Evolutionary conservation across 257 asterid species (phyloP), one percentile per base, ranked within the genome.

Genomic region (Scutellaria minor): DNA sequence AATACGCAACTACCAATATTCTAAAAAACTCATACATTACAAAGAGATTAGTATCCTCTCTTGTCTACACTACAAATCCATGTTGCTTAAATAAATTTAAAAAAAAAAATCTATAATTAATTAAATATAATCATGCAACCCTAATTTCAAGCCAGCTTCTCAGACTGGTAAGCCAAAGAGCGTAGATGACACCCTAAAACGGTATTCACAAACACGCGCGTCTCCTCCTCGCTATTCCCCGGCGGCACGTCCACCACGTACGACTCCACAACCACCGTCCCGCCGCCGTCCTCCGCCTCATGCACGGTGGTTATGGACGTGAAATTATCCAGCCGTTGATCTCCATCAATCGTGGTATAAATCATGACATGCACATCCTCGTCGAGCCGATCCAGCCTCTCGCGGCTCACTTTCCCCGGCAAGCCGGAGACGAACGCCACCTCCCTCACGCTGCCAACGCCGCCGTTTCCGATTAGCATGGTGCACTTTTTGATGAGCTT

Each of bases 221-320:
- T 84, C 54, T 84, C 86, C 9, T 84, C 88, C 54, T 71, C 74
- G 7, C 54, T 78, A 22, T 84, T 81, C 7, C 82, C 88, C 46
- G 76, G 75, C 71, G 88, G 86, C 79, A 84, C 88, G 52, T 84
- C 88, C 84, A 84, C 88, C 77, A 78, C 79, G 64, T 84, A 84
- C 62, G 84, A 81, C 77, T 76, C 84, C 1, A 74, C 48, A n/a
- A 84, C 83, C 79, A 76, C 79, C 81, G 86, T 50, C 1, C 66
- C 80, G 44, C 75, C 80, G 3, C 71, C 78, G 48, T 40, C 80
- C 61, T 39, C 76, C 61, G 13, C 75, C 72, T 80, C 83, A 11
- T 83, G 79, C 48, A 46, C 81, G 67, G 81, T 80, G 58, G 73
- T 71, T 0, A 77, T 80, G 7, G 83, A 77, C 66, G 42, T 73